Base-by-base conservation (phyloP, 2,329 filamentous ascomycete species). In the Capronia epimyces region DNA sequence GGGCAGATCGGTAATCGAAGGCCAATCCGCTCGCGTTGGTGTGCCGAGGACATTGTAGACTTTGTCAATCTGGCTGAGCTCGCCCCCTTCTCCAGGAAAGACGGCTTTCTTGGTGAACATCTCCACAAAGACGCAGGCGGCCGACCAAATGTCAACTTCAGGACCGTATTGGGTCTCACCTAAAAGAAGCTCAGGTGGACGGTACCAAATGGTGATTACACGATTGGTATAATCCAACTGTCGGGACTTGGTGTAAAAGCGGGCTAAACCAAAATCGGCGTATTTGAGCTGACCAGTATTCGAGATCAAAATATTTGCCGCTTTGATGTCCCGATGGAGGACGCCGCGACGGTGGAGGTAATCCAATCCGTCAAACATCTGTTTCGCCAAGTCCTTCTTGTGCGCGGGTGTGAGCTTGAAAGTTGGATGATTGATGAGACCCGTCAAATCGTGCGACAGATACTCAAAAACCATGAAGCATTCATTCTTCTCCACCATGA, bases 391-490 rank as follows among this genome's bases (percentile, higher is more conserved):
- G 65, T 98, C 83, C 69, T 98, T 98, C 70, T 89, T 94, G 67
- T 97, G 90, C 0, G 85, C 82, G 3, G 82, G 73, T 31, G 93
- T 86, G 12, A 98, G 79, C 53, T 84, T 84, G 70, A 95, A 98
- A 0, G 85, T 86, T 0, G 93, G 93, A 64, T 98, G 93, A 63
- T 97, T 97, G 54, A 98, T 80, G 25, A 98, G 75, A 12, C 93
- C 93, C 2, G 93, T 98, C 54, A 98, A 75, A 67, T 98, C 93
- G 67, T 98, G 93, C 1, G 93, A 91, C 25, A 97, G 78, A 65
- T 98, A 98, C 67, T 98, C 93, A 59, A 98, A 98, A 2, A 98
- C 93, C 93, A 98, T 98, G 70, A 95, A 98, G 68, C 93, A 98
- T 69, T 97, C 90, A 61, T 97, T 97, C 65, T 86, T 87, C 71